Evolutionary conservation across 257 asterid genomes (phyloP).

Genomic region (Solanum pinnatisectum): DNA sequence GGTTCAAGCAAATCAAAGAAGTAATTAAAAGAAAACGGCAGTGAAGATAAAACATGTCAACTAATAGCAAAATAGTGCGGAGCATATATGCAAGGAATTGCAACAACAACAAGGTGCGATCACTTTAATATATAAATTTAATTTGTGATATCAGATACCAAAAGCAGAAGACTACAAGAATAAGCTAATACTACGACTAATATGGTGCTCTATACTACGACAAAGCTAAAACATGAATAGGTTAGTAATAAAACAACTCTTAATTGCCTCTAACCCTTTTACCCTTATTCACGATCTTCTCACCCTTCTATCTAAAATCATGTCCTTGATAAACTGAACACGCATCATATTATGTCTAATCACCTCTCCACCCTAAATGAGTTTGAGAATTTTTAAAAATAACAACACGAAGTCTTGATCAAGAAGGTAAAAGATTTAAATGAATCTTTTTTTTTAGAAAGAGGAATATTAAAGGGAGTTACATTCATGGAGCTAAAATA

Average conservation of each 20-base stretch:
- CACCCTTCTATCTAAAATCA: too few relatives aligned
- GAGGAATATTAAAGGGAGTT: neutral
- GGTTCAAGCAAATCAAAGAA: accelerated
- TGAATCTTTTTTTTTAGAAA: neutral
- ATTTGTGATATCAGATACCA: too few relatives aligned
- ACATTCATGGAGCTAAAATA: neutral
- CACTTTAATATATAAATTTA: too few relatives aligned
- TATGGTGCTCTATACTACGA: too few relatives aligned
- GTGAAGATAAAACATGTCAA: too few relatives aligned
- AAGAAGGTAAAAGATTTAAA: neutral
- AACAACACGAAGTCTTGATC: neutral
- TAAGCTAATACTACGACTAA: too few relatives aligned
- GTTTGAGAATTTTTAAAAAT: neutral
- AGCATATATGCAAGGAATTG: too few relatives aligned
- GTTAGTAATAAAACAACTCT: neutral
- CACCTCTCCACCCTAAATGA: neutral
- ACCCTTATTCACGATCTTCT: neutral
- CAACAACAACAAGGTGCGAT: too few relatives aligned
- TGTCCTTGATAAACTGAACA: too few relatives aligned
- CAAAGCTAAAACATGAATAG: neutral
- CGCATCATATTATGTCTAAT: neutral
- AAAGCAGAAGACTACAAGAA: neutral
- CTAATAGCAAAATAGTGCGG: too few relatives aligned
- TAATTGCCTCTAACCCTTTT: too few relatives aligned
- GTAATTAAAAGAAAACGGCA: accelerated